These are phyloP conservation scores for Corchorus olitorius DNA, from an alignment of 345 rosid genomes.

Conservation along the genomic window DNA sequence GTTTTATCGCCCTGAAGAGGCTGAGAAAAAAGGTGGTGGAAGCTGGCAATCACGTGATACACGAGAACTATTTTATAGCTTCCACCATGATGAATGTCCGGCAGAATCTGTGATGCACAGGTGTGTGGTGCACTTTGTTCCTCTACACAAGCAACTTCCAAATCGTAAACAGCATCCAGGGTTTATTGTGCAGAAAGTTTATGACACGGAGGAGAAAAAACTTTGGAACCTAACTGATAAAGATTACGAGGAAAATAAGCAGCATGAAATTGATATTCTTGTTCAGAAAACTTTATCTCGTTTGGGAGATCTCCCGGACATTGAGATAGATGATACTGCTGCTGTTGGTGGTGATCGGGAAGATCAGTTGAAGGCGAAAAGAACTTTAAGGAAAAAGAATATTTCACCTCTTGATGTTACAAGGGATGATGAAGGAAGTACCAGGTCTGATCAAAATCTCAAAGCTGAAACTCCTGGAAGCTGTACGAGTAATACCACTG, in stretches of 20 bases:
- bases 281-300: constrained; percentile 71
- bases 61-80: constrained; percentile 89
- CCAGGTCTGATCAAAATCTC: constrained; percentile 42
- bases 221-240: constrained; percentile 78
- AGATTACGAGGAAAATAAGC: constrained; percentile 70
- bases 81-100: constrained; percentile 93
- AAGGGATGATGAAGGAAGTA: constrained; percentile 62
- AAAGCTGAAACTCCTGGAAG: constrained; percentile 92
- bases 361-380: constrained; percentile 44
- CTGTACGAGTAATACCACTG: constrained; percentile 54
- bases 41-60: constrained; percentile 88
- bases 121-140: constrained; percentile 94
- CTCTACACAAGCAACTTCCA: constrained; percentile 84
- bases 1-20: constrained; percentile 99
- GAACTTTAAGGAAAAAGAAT: constrained; percentile 29
- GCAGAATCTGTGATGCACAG: constrained; percentile 99
- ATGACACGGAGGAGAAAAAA: constrained; percentile 63
- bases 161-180: constrained; percentile 81
- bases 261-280: constrained; percentile 75
- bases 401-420: constrained; percentile 74
- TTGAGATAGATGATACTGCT: constrained; percentile 42
- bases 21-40: constrained; percentile 92
- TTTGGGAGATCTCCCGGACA: constrained; percentile 69
- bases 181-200: constrained; percentile 86
- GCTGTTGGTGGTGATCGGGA: constrained; percentile 35